Evolutionary conservation across 2,329 filamentous ascomycete genomes (phyloP), one percentile per base, ranked within the genome.

Genomic region (Verticillium tricorpus): DNA sequence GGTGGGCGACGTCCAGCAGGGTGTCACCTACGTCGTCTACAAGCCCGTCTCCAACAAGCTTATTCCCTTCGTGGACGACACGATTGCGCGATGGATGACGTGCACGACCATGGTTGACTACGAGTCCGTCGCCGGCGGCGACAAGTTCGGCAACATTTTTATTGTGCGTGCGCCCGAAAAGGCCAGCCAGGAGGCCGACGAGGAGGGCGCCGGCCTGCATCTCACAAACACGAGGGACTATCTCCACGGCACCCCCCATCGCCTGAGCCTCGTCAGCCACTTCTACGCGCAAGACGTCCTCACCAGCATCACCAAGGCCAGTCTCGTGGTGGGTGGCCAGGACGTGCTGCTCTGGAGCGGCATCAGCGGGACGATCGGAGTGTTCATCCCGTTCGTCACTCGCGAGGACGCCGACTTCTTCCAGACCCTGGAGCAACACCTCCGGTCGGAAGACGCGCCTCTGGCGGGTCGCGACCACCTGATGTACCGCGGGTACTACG

Each of bases 141-240:
- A 99, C 79, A 98, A 97, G 73, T 99, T 99, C 67, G 96, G 95
- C 64, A 99, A 99, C 70, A 77, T 99, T 17, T 99, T 93, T 89
- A 85, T 99, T 55, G 83, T 99, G 34, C 90, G 95, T 57, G 95
- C 91, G 70, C 93, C 94, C 0, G 81, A 88, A 63, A 95, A 96
- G 73, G 88, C 89, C 8, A 96, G 92, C 40, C 89, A 93, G 67
- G 92, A 96, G 73, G 90, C 93, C 0, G 95, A 99, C 69, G 95
- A 97, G 74, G 92, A 96, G 64, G 92, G 92, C 56, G 91, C 92
- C 3, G 94, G 93, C 15, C 88, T 93, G 2, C 93, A 97, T 76
- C 85, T 99, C n/a, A 83, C 92, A 32, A 93, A 99, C 69, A 92
- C 96, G 64, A 87, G 93, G 67, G 86, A 88, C 67, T 99, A 98